Evolutionary conservation across 768 basidiomycete genomes (phyloP), one percentile per base, ranked within the genome.

Genomic region (Russula vinacea): DNA sequence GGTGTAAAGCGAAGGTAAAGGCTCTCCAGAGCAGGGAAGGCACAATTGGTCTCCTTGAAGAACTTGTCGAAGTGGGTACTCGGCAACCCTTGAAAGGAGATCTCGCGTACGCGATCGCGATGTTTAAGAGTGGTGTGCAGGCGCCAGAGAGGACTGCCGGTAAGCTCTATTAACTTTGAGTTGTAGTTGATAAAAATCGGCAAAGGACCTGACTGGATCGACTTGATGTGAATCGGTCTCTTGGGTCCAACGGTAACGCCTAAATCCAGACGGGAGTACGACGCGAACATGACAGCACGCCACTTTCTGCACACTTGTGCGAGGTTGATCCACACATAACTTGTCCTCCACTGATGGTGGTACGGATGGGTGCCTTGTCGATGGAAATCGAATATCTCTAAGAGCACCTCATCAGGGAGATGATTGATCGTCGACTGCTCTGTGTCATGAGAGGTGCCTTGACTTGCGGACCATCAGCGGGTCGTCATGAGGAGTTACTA

Each of bases 241-340:
- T 17, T 1, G 1, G 13, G 8, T n/a, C 17, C 56, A 0, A 56
- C 5, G 11, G 56, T 13, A 19, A 56, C 16, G 22, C 26, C 26
- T 6, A 50, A 7, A 13, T 62, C 37, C 19, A 62, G 24, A 9
- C 55, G 37, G 47, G 54, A 32, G 16, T 35, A 5, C 10, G 61
- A 62, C 47, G 32, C 35, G n/a, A 56, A 32, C 5, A 51, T 47
- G 17, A 62, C 7, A 10, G n/a, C 19, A 32, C 61, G 61, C 61
- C 61, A 62, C 22, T 11, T 32, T 44, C 1, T 37, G 32, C 62
- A 62, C n/a, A 62, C 62, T 33, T 57, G 62, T 5, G 29, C 11
- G n/a, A 62, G 62, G 10, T 13, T 42, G 29, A 56, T 26, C 62
- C 62, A 62, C 73, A 78, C 54, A 76, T 7, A 9, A 2, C 5